Evolutionary conservation across 1,139 yeast species (phyloP), one percentile per base, ranked within the genome.

Genomic region (Kodamaea ohmeri): DNA sequence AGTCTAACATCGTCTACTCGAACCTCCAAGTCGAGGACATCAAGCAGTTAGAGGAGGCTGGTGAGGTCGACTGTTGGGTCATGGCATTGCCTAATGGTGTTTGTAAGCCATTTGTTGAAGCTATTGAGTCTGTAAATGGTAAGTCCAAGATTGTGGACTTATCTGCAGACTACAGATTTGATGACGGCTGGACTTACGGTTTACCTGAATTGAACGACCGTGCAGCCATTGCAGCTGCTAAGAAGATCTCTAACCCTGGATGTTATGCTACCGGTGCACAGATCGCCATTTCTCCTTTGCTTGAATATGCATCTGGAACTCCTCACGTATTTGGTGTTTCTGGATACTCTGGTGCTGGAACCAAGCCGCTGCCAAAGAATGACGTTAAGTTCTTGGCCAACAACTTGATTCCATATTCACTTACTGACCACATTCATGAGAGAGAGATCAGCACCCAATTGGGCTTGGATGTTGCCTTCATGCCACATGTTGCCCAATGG

Each of bases 51-150:
- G 98, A 90, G 63, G 76, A 79, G 49, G 70, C 78, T 32, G 79
- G 81, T 34, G 87, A 79, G 39, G 87, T 92, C 39, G 98, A 94
- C 55, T 83, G 90, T 41, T 92, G 99, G 98, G 95, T 94, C 26
- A 92, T 94, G 98, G 98, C 98, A 2, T 75, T 94, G 54, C 98
- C 99, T 46, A 92, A 92, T 59, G 97, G 97, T 39, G 97, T 92
- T 33, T 92, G 97, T 67, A 85, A 85, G 65, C 97, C 98, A 40
- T 90, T 92, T 66, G 97, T 92, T 28, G 89, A 87, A 28, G 96
- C 97, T 14, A 87, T 92, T 54, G 92, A 86, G 53, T 70, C 80
- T 14, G 85, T 80, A 18, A 51, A 53, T 6, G 71, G 73, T 44
- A 65, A 71, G 36, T 85, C 96, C 26, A 87, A 86, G 55, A 89